phyloP scores from a whole-genome alignment of 495 filamentous ascomycete genomes.

The Podospora pseudocomata region DNA sequence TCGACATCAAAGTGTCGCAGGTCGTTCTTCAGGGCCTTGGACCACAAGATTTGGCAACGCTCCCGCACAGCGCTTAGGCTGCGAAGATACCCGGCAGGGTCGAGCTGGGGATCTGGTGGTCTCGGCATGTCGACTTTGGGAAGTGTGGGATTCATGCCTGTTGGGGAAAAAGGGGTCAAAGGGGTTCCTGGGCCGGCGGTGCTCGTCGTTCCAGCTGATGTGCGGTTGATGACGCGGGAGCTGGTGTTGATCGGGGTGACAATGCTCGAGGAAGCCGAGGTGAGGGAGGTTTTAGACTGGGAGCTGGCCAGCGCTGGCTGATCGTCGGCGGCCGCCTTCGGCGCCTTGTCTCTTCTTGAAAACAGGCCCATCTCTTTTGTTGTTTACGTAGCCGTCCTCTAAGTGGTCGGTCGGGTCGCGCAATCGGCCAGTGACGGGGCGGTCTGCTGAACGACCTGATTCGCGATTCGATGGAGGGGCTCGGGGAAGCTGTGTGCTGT shows the following conservation, averaged over 20 bases:
- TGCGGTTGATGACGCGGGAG: conserved; percentile 36
- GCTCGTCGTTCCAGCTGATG: conserved; percentile 37
- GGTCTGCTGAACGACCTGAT: conserved; percentile 17
- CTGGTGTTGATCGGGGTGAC: conserved; percentile 30
- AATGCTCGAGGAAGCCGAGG: conserved; percentile 34
- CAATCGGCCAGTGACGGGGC: conserved; percentile 21
- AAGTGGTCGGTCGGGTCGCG: conserved; percentile 13
- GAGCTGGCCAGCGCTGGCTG: conserved; percentile 29
- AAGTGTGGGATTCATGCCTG: conserved; percentile 33
- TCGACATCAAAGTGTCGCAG: conserved; percentile 92
- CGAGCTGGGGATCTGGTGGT: conserved; percentile 82
- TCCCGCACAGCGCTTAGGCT: conserved; percentile 89
- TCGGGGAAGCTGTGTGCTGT: conserved; percentile 4
- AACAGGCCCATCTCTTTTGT: conserved; percentile 48
- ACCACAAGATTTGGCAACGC: conserved; percentile 64
- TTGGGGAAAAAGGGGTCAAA: conserved; percentile 43
- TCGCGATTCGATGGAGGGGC: conserved; percentile 14
- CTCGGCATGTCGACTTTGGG: conserved; percentile 68
- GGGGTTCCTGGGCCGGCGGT: conserved; percentile 40
- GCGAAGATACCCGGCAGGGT: conserved; percentile 87
- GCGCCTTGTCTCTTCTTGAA: conserved; percentile 46
- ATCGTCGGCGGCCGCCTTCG: conserved; percentile 37
- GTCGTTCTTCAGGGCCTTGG: conserved; percentile 73
- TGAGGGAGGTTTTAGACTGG: conserved; percentile 36
- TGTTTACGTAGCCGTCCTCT: conserved; percentile 11